Conservation (phyloP, 2,329 filamentous ascomycete genomes). For the Fusarium virguliforme region DNA sequence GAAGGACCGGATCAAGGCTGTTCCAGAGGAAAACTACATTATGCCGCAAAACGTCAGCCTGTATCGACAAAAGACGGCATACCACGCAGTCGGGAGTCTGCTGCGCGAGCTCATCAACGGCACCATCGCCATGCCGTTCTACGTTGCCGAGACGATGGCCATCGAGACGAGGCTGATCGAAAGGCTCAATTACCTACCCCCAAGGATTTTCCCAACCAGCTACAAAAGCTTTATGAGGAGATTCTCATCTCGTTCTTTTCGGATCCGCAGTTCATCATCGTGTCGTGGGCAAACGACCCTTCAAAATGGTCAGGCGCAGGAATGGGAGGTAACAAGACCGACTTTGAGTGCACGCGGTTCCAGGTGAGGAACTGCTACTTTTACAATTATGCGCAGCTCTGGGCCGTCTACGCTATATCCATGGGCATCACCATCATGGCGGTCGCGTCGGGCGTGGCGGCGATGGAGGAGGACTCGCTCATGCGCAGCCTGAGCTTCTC, state of each 20-base stretch:
- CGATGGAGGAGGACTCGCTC: conserved; percentile 46
- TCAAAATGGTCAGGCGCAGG: conserved; percentile 30
- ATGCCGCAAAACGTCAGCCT: conserved; percentile 35
- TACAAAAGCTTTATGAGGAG: conserved; percentile 50
- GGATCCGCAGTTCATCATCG: conserved; percentile 47
- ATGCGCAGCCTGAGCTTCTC: conserved; percentile 49
- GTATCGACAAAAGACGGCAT: conserved; percentile 45
- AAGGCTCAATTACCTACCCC: conserved; percentile 45
- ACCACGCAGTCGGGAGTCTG: conserved; percentile 44
- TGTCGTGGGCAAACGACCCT: conserved; percentile 47
- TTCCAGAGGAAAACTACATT: conserved; percentile 43
- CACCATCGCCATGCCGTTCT: conserved; percentile 45
- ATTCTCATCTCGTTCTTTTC: conserved; percentile 48
- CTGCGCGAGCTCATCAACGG: conserved; percentile 45
- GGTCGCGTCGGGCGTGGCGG: conserved; percentile 39
- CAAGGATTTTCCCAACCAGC: conserved; percentile 34
- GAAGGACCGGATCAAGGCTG: conserved; percentile 40
- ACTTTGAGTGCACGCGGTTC: conserved; percentile 40
- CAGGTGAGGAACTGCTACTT: conserved; percentile 44
- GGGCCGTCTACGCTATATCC: conserved; percentile 47
- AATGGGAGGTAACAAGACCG: conserved; percentile 22
- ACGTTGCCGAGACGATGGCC: conserved; percentile 38
- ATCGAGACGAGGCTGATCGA: conserved; percentile 45
- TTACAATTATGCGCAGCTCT: conserved; percentile 44
- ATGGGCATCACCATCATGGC: conserved; percentile 45